Evolutionary conservation across 2,329 filamentous ascomycete species (phyloP), one percentile per base, ranked within the genome.

Genomic region (Colletotrichum chrysophilum): DNA sequence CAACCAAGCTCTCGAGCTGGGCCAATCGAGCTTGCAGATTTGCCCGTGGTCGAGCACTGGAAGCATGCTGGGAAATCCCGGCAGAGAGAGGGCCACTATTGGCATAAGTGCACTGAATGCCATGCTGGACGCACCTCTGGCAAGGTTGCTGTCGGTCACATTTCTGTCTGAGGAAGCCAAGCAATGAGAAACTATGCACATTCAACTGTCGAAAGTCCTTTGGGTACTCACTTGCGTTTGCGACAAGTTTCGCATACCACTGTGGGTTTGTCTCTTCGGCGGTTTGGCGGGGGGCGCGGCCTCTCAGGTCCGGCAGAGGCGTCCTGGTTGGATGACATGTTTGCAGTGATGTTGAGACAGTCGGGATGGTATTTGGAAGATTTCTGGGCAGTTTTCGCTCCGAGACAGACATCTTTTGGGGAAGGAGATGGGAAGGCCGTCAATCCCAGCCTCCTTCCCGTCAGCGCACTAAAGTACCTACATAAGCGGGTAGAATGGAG

Each of bases 211-310:
- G 13, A 28, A 14, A 10, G 32, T 21, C 18, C 24, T 16, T 16
- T 0, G 38, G 16, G 16, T 28, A 24, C 80, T 79, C 76, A 85
- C 83, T 85, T 85, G 55, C 84, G 80, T 26, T 79, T 78, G 12
- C 84, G 77, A 74, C 84, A 85, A 18, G 78, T 75, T 52, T 82
- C 82, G 74, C 84, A 85, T 2, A 83, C 84, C 5, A 85, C 78
- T 66, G 82, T 80, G 7, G 78, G 79, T 61, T 83, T 83, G n/a
- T 85, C 82, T 52, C 84, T 77, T 12, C 81, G 80, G 14, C 83
- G 80, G 61, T 79, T 81, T 24, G 75, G 67, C 38, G 60, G 69
- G 30, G 69, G 69, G 7, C 69, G 69, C 16, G 18, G 9, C 8
- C 61, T 26, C 10, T 66, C 69, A 14, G 69, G 34, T 13, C 48